These are phyloP conservation scores for Yamadazyma mexicana DNA, from an alignment of 1,139 yeast species.

Conservation along the genomic window DNA sequence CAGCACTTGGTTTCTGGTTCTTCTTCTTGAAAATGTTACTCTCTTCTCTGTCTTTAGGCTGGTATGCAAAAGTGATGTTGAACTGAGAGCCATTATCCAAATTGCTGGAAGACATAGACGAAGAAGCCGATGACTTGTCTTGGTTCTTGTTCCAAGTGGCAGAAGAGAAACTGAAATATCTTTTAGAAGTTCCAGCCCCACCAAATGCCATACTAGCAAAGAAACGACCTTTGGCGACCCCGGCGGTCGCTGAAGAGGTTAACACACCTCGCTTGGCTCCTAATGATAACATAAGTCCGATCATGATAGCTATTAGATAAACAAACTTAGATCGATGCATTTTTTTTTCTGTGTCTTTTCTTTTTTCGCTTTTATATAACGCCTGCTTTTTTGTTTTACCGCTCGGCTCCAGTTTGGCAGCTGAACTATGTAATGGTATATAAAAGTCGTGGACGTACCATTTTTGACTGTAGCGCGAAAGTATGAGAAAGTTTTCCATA, in stretches of 20 bases:
- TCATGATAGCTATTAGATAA: slow-evolving; percentile 14
- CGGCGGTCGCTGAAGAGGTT: slow-evolving; percentile 1
- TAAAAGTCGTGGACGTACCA: neutral
- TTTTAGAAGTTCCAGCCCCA: slow-evolving; percentile 1
- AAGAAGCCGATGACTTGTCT: slow-evolving; percentile 13
- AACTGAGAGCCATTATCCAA: slow-evolving; percentile 27
- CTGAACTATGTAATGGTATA: neutral
- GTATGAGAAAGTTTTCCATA: too few species aligned
- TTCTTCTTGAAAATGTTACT: slow-evolving; percentile 41
- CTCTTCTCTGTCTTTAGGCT: slow-evolving; percentile 65
- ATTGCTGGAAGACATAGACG: slow-evolving; percentile 18
- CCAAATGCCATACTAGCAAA: neutral
- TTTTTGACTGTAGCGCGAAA: neutral
- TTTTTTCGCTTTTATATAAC: too few species aligned
- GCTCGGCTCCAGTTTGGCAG: neutral
- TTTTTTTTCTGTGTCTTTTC: neutral
- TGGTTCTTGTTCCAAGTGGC: slow-evolving; percentile 20
- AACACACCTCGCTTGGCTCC: slow-evolving; percentile 24
- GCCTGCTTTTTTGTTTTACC: too few species aligned
- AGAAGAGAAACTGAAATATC: slow-evolving; percentile 20
- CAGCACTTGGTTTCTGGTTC: slow-evolving; percentile 28
- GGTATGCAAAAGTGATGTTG: slow-evolving; percentile 66
- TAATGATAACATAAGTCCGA: slow-evolving; percentile 32
- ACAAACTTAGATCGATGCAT: neutral
- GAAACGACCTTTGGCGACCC: slow-evolving; percentile 3